These are phyloP conservation scores for Spiraea crenata DNA, from an alignment of 331 rosid genomes.

Conservation along the genomic window DNA sequence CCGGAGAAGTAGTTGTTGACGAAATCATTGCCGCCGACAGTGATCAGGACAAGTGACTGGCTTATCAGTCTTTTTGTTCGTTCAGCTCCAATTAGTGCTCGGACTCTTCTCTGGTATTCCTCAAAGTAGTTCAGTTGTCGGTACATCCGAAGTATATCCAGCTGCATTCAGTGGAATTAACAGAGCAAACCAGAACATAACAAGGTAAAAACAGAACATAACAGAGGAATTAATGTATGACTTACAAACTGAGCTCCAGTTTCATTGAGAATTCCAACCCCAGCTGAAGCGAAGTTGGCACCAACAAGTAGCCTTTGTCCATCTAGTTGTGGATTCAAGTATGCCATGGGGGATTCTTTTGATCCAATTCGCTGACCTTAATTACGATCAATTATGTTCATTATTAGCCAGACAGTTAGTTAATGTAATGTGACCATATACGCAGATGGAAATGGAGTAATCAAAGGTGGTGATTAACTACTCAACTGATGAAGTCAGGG, in stretches of 20 bases:
- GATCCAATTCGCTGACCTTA: conserved; percentile 58
- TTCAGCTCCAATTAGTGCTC: conserved; percentile 42
- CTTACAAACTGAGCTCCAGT: conserved; percentile 89
- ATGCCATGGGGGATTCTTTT: conserved; percentile 52
- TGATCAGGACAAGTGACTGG: conserved; percentile 50
- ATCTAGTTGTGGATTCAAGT: conserved; percentile 63
- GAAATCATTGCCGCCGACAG: conserved; percentile 70
- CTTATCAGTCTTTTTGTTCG: conserved; percentile 33
- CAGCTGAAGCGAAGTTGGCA: conserved; percentile 92
- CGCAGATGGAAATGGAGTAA: background rate
- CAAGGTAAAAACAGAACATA: too few species aligned
- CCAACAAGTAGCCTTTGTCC: conserved; percentile 66
- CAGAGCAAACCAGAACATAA: background rate
- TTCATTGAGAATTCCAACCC: conserved; percentile 89
- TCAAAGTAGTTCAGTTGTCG: conserved; percentile 51
- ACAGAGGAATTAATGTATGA: background rate
- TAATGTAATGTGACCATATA: background rate
- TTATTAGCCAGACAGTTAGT: background rate
- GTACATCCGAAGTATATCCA: conserved; percentile 31
- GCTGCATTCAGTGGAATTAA: conserved; percentile 15
- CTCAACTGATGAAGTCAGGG: conserved; percentile 62
- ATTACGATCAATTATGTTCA: conserved; percentile 4
- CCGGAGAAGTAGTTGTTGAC: conserved; percentile 71
- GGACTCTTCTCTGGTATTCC: conserved; percentile 53
- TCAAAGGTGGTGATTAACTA: background rate